Evolutionary conservation across 164 flowering plant species (phyloP).

Genomic region (Malania oleifera): DNA sequence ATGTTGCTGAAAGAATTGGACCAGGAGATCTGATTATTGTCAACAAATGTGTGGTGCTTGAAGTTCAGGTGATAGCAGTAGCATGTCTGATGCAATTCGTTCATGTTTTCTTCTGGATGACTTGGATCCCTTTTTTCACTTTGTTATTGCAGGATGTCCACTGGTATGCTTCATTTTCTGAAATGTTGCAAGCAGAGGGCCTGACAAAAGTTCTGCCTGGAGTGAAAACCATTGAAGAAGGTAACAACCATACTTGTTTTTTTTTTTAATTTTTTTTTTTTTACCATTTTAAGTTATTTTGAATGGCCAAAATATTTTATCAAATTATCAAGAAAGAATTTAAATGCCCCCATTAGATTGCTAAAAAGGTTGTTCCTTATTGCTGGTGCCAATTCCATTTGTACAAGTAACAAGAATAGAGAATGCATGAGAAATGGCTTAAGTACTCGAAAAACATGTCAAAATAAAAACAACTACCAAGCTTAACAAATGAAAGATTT

Average conservation of each 20-base stretch:
- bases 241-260: constrained; percentile 28
- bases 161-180: constrained; percentile 58
- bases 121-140: constrained; percentile 3
- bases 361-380: too few species aligned
- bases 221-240: constrained; percentile 65
- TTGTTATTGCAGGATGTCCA: constrained; percentile 45
- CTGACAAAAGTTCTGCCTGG: constrained; percentile 74
- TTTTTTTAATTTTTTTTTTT: neutral
- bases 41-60: constrained; percentile 59
- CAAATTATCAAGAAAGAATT: too few species aligned
- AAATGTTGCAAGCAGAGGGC: constrained; percentile 63
- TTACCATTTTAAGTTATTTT: too few species aligned
- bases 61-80: constrained; percentile 55
- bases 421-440: too few species aligned
- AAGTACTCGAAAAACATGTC: too few species aligned
- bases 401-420: too few species aligned
- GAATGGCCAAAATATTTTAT: too few species aligned
- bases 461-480: too few species aligned
- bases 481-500: too few species aligned
- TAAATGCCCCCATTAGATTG: too few species aligned
- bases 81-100: neutral
- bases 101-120: neutral
- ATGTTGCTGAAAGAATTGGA: constrained; percentile 39
- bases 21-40: constrained; percentile 55
- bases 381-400: too few species aligned